phyloP scores from a whole-genome alignment of 495 filamentous ascomycete species.

The Xylaria castorea region DNA sequence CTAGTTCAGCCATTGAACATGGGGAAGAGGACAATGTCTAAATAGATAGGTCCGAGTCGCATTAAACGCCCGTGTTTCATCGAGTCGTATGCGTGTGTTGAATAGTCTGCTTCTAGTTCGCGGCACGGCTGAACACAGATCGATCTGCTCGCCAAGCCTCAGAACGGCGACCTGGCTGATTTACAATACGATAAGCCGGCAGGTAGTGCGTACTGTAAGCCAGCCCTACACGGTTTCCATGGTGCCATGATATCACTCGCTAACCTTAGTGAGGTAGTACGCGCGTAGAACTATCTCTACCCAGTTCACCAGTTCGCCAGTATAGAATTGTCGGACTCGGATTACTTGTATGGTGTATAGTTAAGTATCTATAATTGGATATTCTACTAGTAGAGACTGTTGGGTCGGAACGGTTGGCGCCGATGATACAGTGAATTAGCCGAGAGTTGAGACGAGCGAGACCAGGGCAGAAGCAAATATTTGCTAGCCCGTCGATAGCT shows the following conservation, averaged over 20 bases:
- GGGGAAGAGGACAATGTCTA: constrained; percentile 2
- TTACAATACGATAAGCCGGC: constrained; percentile 9
- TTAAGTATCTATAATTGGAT: constrained; percentile 17
- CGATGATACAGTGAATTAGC: constrained; percentile 21
- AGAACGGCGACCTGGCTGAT: constrained; percentile 13
- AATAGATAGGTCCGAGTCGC: not conserved
- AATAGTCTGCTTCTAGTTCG: not conserved
- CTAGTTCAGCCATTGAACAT: not conserved
- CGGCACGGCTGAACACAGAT: not conserved
- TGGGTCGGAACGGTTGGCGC: constrained; percentile 16
- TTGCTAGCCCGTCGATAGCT: not conserved
- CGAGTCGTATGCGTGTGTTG: not conserved
- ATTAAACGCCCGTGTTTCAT: constrained; percentile 16
- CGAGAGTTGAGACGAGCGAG: constrained; percentile 14
- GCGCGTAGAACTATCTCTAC: constrained; percentile 20
- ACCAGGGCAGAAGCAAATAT: constrained; percentile 13
- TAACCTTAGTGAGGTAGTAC: constrained; percentile 19
- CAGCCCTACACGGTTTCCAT: constrained; percentile 10
- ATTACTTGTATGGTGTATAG: not conserved
- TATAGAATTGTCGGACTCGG: not conserved
- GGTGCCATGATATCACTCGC: constrained; percentile 6
- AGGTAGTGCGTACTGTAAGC: not conserved
- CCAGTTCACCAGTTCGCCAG: not conserved
- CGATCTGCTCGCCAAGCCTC: constrained; percentile 18
- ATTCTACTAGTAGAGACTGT: not conserved